Evolutionary conservation across 768 basidiomycete genomes (phyloP), one percentile per base, ranked within the genome.

Genomic region (Boletus edulis): DNA sequence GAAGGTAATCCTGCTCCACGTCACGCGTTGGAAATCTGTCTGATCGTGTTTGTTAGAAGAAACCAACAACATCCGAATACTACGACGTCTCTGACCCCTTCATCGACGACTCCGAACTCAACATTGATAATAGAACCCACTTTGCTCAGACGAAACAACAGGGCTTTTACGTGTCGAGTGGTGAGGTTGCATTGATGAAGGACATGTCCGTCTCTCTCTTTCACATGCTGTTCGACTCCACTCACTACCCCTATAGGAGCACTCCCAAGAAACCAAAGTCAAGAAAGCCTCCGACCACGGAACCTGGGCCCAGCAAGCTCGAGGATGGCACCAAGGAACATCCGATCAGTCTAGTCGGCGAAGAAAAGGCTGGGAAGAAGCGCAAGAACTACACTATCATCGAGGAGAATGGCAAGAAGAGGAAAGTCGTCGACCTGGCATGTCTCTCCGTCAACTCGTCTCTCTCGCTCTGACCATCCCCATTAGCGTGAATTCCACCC

Each of bases 91-190:
- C 79, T 0, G 97, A 99, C 73, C 89, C 92, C 0, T 98, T 98
- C 75, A 97, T 99, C 66, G 97, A 99, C 77, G 97, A 99, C 73
- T 92, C 93, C 2, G 96, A 98, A 67, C 77, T 96, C 52, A 86
- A 84, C 24, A 75, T 95, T 44, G 95, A 98, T 74, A 86, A 95
- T 67, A 86, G 96, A 5, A 94, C 89, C 3, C 92, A 82, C 73
- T 90, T 94, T 63, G 92, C 89, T 5, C 86, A 92, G 70, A 96
- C 95, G 5, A 92, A 89, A 70, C 92, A 95, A 64, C 85, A 89
- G 55, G 93, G 92, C 1, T 97, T 95, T 76, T 96, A 94, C 65
- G 94, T 98, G 11, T 90, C 88, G 7, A 82, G 82, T 32, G 94
- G 94, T 3, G 87, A 91, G 64, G 89, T 98, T 14, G 92, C 92